phyloP scores from a whole-genome alignment of 345 rosid genomes.

The Conringia planisiliqua region DNA sequence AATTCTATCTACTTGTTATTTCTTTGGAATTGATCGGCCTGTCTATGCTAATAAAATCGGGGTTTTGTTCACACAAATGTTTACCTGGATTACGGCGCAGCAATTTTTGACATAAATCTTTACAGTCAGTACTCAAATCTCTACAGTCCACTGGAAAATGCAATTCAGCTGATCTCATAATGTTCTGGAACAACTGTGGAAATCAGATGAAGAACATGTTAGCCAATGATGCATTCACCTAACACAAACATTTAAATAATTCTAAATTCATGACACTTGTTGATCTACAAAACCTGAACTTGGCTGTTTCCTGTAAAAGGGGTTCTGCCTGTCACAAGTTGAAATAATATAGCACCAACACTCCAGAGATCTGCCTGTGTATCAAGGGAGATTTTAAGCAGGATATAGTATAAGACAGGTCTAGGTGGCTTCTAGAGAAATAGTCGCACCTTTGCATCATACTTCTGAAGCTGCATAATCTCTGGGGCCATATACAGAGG shows the following conservation, averaged over 20 bases:
- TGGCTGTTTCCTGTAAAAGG: constrained; percentile 96
- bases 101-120: constrained; percentile 85
- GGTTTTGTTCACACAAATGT: background rate
- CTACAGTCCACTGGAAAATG: constrained; percentile 61
- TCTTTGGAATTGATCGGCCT: background rate
- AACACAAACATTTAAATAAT: background rate
- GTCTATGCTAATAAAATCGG: background rate
- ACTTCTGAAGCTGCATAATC: constrained; percentile 98
- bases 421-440: constrained; percentile 3
- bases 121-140: constrained; percentile 69
- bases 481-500: constrained; percentile 99
- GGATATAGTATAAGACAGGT: constrained; percentile 17
- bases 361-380: constrained; percentile 99
- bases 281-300: constrained; percentile 57
- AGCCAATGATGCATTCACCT: constrained; percentile 5
- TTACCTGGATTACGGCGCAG: constrained; percentile 92
- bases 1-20: background rate
- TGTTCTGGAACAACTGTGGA: constrained; percentile 88
- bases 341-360: constrained; percentile 94
- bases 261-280: background rate
- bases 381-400: constrained; percentile 44
- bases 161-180: constrained; percentile 74
- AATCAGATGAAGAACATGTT: constrained; percentile 20
- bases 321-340: constrained; percentile 91
- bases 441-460: constrained; percentile 87